These are phyloP conservation scores for Cladochytrium replicatum DNA, from an alignment of 192 early-diverging fungal genomes.

Conservation along the genomic window DNA sequence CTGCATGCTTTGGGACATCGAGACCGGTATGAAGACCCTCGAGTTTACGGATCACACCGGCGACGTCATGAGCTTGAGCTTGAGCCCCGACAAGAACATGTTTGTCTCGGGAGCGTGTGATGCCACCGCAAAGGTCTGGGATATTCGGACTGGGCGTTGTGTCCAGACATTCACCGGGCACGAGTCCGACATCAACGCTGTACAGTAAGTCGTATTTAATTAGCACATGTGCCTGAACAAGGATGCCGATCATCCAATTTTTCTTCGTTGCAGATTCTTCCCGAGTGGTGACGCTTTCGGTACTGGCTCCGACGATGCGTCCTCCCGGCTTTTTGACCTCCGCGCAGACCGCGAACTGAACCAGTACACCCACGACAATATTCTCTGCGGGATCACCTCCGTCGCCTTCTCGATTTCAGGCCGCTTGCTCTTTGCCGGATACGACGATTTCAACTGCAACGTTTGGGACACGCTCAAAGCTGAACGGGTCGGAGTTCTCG, in stretches of 20 bases:
- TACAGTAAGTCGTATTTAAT: slow-evolving; percentile 53
- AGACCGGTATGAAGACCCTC: slow-evolving; percentile 92
- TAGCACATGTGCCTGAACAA: neutral
- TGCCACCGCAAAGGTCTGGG: slow-evolving; percentile 97
- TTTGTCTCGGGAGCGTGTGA: slow-evolving; percentile 99
- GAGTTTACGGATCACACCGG: slow-evolving; percentile 98
- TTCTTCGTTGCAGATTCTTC: slow-evolving; percentile 65
- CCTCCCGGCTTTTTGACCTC: slow-evolving; percentile 93
- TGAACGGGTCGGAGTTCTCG: slow-evolving; percentile 84
- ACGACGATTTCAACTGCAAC: slow-evolving; percentile 99
- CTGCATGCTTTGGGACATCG: slow-evolving; percentile 99
- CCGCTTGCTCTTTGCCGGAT: slow-evolving; percentile 93
- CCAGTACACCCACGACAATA: slow-evolving; percentile 97
- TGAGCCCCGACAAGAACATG: slow-evolving; percentile 86
- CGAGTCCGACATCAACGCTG: slow-evolving; percentile 98
- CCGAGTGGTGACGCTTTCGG: slow-evolving; percentile 97
- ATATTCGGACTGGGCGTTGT: slow-evolving; percentile 90
- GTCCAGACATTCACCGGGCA: slow-evolving; percentile 98
- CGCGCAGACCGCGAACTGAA: slow-evolving; percentile 97
- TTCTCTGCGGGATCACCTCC: slow-evolving; percentile 97
- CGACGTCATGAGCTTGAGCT: slow-evolving; percentile 96
- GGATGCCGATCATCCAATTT: neutral
- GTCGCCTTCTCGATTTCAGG: slow-evolving; percentile 96
- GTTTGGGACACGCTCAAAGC: slow-evolving; percentile 99
- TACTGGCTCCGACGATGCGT: slow-evolving; percentile 96